These are phyloP conservation scores for Marasmius oreades DNA, from an alignment of 1,284 basidiomycete species.

Conservation along the genomic window DNA sequence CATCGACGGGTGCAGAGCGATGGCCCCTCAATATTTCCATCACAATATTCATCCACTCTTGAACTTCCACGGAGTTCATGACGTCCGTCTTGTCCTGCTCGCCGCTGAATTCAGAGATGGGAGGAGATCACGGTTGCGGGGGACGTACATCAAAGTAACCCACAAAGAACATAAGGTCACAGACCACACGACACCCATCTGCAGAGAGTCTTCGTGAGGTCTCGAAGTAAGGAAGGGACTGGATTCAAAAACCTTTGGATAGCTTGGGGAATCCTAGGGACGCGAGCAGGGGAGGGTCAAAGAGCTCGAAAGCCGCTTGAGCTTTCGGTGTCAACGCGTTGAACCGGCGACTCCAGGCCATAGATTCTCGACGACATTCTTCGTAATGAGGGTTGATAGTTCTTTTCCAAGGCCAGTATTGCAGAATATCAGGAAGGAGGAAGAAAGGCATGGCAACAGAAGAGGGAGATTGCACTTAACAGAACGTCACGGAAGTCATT, in stretches of 20 bases:
- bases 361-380: conserved; percentile 12
- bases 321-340: background rate
- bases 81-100: background rate
- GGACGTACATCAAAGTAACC: background rate
- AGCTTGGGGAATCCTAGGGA: background rate
- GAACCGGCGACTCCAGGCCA: background rate
- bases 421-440: background rate
- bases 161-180: background rate
- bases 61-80: background rate
- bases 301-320: background rate
- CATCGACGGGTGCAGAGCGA: background rate
- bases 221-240: background rate
- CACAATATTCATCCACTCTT: background rate
- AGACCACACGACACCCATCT: background rate
- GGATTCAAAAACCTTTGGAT: background rate
- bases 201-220: background rate
- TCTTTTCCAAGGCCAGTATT: background rate
- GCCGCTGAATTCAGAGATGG: background rate
- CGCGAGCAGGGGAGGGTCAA: background rate
- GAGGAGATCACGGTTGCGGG: background rate
- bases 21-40: background rate
- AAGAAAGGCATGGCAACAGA: background rate
- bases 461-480: background rate
- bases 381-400: conserved; percentile 12
- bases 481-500: background rate